A percentile compares a stretch with the other conserved stretches of the same genome.
These are phyloP conservation scores for Solanum pimpinellifolium DNA, from an alignment of 257 asterid species.

Conservation along the genomic window DNA sequence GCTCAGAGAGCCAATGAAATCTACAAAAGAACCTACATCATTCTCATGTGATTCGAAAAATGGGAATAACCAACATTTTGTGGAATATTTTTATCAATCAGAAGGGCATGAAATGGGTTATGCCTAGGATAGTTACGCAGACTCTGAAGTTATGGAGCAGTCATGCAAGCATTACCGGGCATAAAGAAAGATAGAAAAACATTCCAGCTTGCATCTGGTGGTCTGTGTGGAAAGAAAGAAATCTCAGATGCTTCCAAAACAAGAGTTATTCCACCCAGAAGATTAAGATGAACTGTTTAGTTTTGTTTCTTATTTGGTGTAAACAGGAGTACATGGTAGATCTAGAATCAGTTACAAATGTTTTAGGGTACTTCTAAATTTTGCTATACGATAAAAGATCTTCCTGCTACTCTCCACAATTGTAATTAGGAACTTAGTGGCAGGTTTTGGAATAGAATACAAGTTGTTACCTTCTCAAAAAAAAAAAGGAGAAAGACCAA, in stretches of 20 bases:
- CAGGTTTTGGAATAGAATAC: too few species aligned
- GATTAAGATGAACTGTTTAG: too few species aligned
- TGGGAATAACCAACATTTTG: neutral
- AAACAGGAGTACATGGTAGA: too few species aligned
- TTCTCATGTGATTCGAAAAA: neutral
- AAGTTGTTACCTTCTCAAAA: too few species aligned
- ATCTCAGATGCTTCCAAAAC: neutral
- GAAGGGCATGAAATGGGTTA: neutral
- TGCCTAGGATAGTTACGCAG: neutral
- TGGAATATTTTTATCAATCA: neutral
- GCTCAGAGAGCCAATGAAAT: neutral
- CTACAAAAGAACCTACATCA: neutral
- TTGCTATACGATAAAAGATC: too few species aligned
- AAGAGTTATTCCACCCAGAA: neutral
- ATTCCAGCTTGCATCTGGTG: neutral
- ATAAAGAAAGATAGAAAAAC: neutral
- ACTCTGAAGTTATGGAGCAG: neutral
- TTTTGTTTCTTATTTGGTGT: too few species aligned
- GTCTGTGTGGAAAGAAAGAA: neutral
- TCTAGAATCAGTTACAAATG: too few species aligned
- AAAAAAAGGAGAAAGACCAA: neutral
- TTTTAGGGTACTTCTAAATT: too few species aligned
- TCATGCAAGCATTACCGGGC: neutral
- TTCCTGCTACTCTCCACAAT: too few species aligned
- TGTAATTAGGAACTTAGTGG: too few species aligned